These are phyloP conservation scores for Pontederia paniculata DNA, from an alignment of 176 grass and related monocot genomes.

Conservation along the genomic window DNA sequence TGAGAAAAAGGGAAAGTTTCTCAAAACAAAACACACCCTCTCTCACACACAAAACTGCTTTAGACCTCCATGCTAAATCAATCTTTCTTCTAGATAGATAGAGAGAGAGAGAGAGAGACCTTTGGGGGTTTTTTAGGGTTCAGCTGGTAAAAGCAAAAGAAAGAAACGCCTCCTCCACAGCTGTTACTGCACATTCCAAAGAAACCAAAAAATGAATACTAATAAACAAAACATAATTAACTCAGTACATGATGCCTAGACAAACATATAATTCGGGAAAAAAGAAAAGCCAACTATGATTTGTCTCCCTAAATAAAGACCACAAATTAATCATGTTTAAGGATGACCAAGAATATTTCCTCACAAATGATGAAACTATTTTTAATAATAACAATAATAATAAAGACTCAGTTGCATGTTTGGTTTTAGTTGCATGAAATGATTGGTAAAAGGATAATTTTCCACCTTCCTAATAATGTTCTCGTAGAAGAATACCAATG, in stretches of 20 bases:
- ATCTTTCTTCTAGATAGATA: neutral
- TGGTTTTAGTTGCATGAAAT: conserved; percentile 8
- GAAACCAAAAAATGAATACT: neutral
- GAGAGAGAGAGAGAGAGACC: conserved; percentile 3
- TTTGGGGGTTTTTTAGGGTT: conserved; percentile 3
- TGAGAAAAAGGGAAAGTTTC: conserved; percentile 43
- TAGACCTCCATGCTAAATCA: conserved; percentile 24
- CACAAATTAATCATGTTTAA: neutral
- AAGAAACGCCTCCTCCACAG: neutral
- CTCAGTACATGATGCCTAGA: neutral
- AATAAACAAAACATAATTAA: conserved; percentile 10
- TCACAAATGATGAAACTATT: neutral
- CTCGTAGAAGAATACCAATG: neutral
- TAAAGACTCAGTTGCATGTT: conserved; percentile 1
- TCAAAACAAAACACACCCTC: conserved; percentile 14
- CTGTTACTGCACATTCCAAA: too few species aligned
- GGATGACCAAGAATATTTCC: neutral
- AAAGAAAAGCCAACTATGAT: neutral
- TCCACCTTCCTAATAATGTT: neutral
- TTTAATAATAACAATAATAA: neutral
- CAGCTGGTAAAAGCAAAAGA: conserved; percentile 20
- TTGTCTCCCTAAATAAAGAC: conserved; percentile 14
- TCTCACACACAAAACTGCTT: conserved; percentile 44
- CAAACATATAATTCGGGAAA: neutral
- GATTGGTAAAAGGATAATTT: conserved; percentile 9